phyloP scores from a whole-genome alignment of 306 rosid genomes.

The Argentina anserina region DNA sequence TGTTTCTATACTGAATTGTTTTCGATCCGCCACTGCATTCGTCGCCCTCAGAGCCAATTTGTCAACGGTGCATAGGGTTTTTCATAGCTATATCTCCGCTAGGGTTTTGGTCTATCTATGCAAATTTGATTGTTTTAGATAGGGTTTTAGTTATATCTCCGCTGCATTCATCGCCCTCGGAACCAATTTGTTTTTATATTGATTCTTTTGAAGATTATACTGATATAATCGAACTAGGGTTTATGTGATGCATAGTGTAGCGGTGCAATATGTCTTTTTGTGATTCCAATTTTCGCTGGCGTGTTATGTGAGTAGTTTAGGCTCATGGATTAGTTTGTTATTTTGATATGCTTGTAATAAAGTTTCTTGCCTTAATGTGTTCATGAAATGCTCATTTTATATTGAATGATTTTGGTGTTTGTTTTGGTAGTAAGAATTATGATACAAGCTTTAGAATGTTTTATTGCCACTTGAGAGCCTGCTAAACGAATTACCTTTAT shows the following conservation, averaged over 20 bases:
- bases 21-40: background rate
- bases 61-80: constrained; percentile 18
- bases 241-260: background rate
- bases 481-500: no score
- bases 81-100: constrained; percentile 3
- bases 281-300: background rate
- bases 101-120: constrained; percentile 32
- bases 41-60: background rate
- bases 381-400: background rate
- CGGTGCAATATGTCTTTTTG: background rate
- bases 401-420: background rate
- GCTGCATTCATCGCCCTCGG: no score
- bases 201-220: background rate
- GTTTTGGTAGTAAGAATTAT: background rate
- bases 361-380: background rate
- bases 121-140: background rate
- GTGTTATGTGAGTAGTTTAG: background rate
- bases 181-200: no score
- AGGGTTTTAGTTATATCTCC: background rate
- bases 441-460: background rate
- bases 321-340: background rate
- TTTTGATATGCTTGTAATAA: background rate
- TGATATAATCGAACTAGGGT: background rate
- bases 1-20: no score
- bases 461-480: background rate